Percentiles rank a stretch among this genome's conserved stretches.
Conservation (phyloP, 805 yeast genomes). For the Grigorovia transvaalensis region DNA sequence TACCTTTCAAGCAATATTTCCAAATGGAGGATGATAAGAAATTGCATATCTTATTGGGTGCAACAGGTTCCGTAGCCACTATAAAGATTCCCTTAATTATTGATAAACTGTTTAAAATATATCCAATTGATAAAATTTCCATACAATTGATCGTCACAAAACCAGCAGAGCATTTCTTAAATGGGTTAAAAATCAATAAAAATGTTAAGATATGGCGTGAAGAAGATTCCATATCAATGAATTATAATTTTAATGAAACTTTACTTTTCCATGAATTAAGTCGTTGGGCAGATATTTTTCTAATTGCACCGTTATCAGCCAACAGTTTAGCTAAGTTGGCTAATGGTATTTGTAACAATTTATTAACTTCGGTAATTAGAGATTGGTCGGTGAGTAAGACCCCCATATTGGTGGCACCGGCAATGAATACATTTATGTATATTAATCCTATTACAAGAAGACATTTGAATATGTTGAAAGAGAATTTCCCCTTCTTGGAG, state of each 20-base stretch:
- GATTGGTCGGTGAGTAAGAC: constrained; percentile 63
- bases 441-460: constrained; percentile 69
- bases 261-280: constrained; percentile 69
- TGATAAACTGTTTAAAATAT: constrained; percentile 72
- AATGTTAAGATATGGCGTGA: constrained; percentile 81
- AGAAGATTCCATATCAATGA: constrained; percentile 42
- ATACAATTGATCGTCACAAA: constrained; percentile 79
- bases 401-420: constrained; percentile 70
- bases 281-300: constrained; percentile 75
- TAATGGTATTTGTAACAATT: constrained; percentile 67
- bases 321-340: constrained; percentile 68
- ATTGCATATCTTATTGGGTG: constrained; percentile 80
- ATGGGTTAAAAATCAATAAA: constrained; percentile 52
- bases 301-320: constrained; percentile 72
- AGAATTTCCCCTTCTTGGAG: constrained; percentile 67
- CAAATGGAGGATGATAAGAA: constrained; percentile 71
- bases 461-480: constrained; percentile 50
- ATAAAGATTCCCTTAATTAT: constrained; percentile 85
- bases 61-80: constrained; percentile 95
- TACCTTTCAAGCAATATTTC: constrained; percentile 65
- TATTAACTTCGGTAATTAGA: constrained; percentile 61
- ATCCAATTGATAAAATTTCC: constrained; percentile 61
- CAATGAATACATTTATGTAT: constrained; percentile 80
- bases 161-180: constrained; percentile 61
- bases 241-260: constrained; percentile 40